phyloP scores from a whole-genome alignment of 441 rosid genomes.

The Eruca vesicaria region DNA sequence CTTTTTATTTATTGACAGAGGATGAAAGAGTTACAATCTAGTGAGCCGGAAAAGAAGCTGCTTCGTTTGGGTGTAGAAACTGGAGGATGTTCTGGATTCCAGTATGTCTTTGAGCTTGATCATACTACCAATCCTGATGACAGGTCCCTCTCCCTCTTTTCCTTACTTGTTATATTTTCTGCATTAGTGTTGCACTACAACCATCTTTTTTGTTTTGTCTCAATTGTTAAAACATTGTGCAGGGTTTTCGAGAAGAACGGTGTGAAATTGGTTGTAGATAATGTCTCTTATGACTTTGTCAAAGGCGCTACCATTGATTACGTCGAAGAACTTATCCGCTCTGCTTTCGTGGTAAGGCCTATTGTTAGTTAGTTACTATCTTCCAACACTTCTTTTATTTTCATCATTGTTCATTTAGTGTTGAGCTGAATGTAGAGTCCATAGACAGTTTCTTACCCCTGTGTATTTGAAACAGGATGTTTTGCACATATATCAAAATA shows the following conservation, averaged over 20 bases:
- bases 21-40: constrained; percentile 75
- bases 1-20: constrained; percentile 48
- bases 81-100: constrained; percentile 99
- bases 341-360: constrained; percentile 70
- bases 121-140: constrained; percentile 65
- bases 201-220: not conserved
- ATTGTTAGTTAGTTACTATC: not conserved
- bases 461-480: not conserved
- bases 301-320: constrained; percentile 94
- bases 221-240: constrained; percentile 12
- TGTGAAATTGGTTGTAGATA: constrained; percentile 74
- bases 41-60: constrained; percentile 59
- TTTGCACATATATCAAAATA: not conserved
- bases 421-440: not conserved
- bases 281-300: constrained; percentile 84
- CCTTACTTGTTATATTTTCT: not conserved
- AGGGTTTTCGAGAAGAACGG: constrained; percentile 80
- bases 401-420: not conserved
- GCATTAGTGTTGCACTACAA: not conserved
- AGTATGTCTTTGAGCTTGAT: constrained; percentile 84
- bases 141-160: constrained; percentile 40
- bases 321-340: constrained; percentile 88
- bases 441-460: not conserved
- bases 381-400: not conserved
- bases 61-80: constrained; percentile 94